Percentiles rank a stretch among this genome's conserved stretches.
These are phyloP conservation scores for Magnolia changhungtana DNA, from an alignment of 164 flowering plant genomes.

Conservation along the genomic window DNA sequence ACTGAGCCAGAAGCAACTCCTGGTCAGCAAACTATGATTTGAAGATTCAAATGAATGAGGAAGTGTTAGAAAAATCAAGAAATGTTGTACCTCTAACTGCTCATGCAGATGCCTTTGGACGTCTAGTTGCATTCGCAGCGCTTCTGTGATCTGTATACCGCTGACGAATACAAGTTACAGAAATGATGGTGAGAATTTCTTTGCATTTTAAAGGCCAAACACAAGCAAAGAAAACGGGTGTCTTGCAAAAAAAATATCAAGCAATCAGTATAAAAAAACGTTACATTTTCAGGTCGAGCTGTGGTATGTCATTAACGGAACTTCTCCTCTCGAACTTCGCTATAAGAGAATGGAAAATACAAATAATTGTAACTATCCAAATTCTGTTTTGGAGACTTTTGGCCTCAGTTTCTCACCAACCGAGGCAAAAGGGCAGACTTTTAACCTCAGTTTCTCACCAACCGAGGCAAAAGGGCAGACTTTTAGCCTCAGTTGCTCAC, in stretches of 20 bases:
- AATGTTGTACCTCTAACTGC: slow-evolving; percentile 61
- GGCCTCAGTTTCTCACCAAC: no score
- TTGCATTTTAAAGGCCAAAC: neutral
- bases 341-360: slow-evolving; percentile 23
- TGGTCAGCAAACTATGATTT: no score
- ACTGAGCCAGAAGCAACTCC: no score
- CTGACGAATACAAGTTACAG: slow-evolving; percentile 26
- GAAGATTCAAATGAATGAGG: no score
- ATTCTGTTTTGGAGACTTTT: no score
- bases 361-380: no score
- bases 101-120: slow-evolving; percentile 83
- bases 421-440: no score
- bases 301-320: slow-evolving; percentile 22
- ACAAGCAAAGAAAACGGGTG: neutral
- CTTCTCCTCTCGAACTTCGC: slow-evolving; percentile 46
- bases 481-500: no score
- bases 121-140: slow-evolving; percentile 68
- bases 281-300: slow-evolving; percentile 50
- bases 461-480: no score
- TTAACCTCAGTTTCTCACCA: no score
- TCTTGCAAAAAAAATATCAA: neutral
- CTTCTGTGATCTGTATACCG: slow-evolving; percentile 62
- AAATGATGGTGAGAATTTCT: neutral
- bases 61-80: neutral
- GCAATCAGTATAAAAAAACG: neutral